Percentiles rank a stretch among this genome's conserved stretches.
These are phyloP conservation scores for Nothopassalora personata DNA, from an alignment of 2,329 filamentous ascomycete genomes.

Conservation along the genomic window DNA sequence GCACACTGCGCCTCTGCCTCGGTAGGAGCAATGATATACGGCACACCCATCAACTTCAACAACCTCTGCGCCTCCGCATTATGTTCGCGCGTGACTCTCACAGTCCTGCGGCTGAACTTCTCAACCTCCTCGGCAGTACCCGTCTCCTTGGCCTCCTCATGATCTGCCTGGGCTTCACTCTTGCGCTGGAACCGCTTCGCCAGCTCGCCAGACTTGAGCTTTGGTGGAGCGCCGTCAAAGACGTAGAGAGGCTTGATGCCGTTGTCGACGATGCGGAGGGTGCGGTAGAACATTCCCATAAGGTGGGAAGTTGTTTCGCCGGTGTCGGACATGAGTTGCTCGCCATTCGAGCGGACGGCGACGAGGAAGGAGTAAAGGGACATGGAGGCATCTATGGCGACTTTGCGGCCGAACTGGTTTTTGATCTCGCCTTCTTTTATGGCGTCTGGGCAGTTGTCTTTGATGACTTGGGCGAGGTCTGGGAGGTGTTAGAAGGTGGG, in stretches of 20 bases:
- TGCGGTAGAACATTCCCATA: conserved; percentile 99
- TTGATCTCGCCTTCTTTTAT: conserved; percentile 98
- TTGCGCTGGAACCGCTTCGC: conserved; percentile 96
- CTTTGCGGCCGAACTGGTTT: conserved; percentile 96
- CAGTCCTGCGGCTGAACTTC: conserved; percentile 90
- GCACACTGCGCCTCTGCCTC: conserved; percentile 98
- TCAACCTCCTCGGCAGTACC: conserved; percentile 97
- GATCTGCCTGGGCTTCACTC: conserved; percentile 79
- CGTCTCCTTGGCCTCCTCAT: conserved; percentile 94
- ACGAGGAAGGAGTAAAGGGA: conserved; percentile 98
- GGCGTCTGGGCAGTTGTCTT: conserved; percentile 76
- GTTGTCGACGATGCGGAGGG: conserved; percentile 94
- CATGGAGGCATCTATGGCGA: conserved; percentile 65
- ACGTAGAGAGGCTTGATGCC: conserved; percentile 98
- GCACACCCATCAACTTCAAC: conserved; percentile 91
- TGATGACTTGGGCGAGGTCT: conserved; percentile 46
- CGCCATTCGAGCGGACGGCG: conserved; percentile 91
- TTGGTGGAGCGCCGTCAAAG: conserved; percentile 93
- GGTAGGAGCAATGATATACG: conserved; percentile 89
- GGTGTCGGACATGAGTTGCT: conserved; percentile 90
- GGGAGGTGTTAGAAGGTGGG: conserved; percentile 3
- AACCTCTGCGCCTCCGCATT: conserved; percentile 90
- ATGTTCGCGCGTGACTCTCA: conserved; percentile 92
- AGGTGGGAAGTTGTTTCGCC: conserved; percentile 96
- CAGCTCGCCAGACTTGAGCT: conserved; percentile 94